A percentile compares a stretch with the other conserved stretches of the same genome.
These are phyloP conservation scores for Suillus plorans DNA, from an alignment of 768 basidiomycete genomes.

Conservation along the genomic window DNA sequence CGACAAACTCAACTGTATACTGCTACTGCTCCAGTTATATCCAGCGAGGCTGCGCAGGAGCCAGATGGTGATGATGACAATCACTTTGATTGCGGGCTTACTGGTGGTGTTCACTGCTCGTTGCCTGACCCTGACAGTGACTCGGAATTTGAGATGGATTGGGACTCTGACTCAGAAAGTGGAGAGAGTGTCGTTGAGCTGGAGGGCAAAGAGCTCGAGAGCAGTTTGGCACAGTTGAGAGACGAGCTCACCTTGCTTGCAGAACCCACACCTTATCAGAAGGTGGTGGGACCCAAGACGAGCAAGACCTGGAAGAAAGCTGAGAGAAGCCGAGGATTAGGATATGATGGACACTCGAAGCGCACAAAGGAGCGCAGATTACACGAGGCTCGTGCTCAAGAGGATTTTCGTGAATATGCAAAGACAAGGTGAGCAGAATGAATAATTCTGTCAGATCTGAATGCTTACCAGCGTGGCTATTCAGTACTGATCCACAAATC, in stretches of 20 bases:
- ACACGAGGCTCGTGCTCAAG: background rate
- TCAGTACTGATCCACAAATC: background rate
- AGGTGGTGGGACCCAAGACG: background rate
- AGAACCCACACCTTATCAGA: conserved; percentile 1
- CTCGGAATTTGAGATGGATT: background rate
- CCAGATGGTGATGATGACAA: background rate
- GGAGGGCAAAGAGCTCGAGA: background rate
- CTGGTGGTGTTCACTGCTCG: background rate
- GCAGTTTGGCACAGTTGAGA: background rate
- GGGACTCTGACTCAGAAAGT: background rate
- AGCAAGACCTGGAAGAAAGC: background rate
- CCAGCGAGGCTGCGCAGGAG: background rate
- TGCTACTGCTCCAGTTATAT: background rate
- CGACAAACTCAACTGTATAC: background rate
- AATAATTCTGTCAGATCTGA: background rate
- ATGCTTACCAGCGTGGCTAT: background rate
- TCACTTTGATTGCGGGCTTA: background rate
- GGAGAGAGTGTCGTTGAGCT: background rate
- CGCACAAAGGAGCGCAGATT: background rate
- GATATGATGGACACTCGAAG: background rate
- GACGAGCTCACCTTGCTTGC: background rate
- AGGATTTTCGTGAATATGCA: background rate
- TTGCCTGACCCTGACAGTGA: background rate
- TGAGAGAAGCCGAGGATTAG: background rate
- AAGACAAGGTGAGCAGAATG: background rate